Conservation (phyloP, 83 land plant genomes). For the Thuja plicata region DNA sequence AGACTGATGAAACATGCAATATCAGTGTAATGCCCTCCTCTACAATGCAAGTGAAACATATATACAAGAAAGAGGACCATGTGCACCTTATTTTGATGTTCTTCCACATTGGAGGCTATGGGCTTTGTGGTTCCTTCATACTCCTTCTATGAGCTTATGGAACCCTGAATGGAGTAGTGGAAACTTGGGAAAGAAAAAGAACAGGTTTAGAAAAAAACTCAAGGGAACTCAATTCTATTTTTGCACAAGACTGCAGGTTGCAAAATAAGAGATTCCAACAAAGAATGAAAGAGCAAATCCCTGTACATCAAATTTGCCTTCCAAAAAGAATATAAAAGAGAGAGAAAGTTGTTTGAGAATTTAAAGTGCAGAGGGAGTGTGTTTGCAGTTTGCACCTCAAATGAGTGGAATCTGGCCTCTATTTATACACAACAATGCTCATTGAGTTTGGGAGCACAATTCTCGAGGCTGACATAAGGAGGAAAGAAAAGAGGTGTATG, state of each 20-base stretch:
- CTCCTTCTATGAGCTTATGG: not conserved
- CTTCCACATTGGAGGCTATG: not conserved
- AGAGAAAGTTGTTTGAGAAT: not conserved
- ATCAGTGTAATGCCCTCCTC: not conserved
- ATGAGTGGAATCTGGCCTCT: not conserved
- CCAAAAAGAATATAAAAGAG: not conserved
- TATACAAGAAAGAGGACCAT: not conserved
- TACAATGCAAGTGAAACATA: not conserved
- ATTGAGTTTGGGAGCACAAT: not conserved
- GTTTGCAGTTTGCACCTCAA: not conserved
- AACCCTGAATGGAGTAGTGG: not conserved
- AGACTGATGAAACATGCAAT: not conserved
- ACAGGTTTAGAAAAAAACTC: not conserved
- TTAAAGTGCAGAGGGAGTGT: not conserved
- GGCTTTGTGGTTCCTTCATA: not conserved
- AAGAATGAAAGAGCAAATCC: not conserved
- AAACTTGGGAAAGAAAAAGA: not conserved
- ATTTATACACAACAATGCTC: not conserved
- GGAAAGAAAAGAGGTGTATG: not conserved
- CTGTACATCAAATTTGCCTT: not conserved
- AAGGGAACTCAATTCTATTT: not conserved
- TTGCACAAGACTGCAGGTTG: not conserved
- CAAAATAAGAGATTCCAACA: not conserved
- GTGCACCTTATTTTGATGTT: not conserved
- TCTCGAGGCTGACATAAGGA: not conserved